These are phyloP conservation scores for Xylaria grammica DNA, from an alignment of 495 filamentous ascomycete species.

Conservation along the genomic window DNA sequence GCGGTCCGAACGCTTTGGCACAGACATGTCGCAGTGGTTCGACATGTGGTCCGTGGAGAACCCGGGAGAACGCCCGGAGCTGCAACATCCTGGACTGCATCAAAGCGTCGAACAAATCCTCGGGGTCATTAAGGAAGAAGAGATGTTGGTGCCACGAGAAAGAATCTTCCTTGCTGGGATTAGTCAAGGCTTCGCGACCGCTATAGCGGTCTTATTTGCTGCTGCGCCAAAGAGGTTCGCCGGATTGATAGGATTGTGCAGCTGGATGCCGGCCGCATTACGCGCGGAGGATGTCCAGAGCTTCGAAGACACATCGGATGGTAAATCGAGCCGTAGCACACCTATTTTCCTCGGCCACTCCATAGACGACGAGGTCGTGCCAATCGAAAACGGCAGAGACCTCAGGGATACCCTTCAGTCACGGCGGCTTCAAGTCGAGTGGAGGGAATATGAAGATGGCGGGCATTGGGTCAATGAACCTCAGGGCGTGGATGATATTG, in stretches of 20 bases:
- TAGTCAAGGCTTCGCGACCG: conserved; percentile 50
- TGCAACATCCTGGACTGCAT: conserved; percentile 37
- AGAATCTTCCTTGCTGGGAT: conserved; percentile 44
- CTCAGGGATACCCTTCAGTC: conserved; percentile 46
- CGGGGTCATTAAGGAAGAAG: conserved; percentile 35
- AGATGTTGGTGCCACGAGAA: conserved; percentile 30
- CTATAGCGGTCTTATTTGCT: conserved; percentile 48
- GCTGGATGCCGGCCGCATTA: conserved; percentile 54
- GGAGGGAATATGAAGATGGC: conserved; percentile 56
- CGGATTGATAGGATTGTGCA: conserved; percentile 61
- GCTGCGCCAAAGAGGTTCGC: conserved; percentile 31
- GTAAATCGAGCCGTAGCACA: conserved; percentile 25
- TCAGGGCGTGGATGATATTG: conserved; percentile 58
- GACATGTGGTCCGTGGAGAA: conserved; percentile 44
- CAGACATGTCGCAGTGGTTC: conserved; percentile 48
- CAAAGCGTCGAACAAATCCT: conserved; percentile 33
- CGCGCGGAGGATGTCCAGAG: conserved; percentile 20
- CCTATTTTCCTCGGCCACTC: conserved; percentile 62
- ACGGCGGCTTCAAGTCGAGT: conserved; percentile 47
- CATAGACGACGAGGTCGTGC: conserved; percentile 55
- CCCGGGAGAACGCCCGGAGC: conserved; percentile 37
- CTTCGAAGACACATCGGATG: background rate
- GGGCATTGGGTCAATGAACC: conserved; percentile 64
- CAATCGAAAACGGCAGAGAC: conserved; percentile 48
- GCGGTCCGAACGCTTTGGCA: conserved; percentile 43